Percentiles rank a stretch among this genome's conserved stretches.
Conservation (phyloP, 2,329 filamentous ascomycete genomes). For the Fusarium denticulatum region DNA sequence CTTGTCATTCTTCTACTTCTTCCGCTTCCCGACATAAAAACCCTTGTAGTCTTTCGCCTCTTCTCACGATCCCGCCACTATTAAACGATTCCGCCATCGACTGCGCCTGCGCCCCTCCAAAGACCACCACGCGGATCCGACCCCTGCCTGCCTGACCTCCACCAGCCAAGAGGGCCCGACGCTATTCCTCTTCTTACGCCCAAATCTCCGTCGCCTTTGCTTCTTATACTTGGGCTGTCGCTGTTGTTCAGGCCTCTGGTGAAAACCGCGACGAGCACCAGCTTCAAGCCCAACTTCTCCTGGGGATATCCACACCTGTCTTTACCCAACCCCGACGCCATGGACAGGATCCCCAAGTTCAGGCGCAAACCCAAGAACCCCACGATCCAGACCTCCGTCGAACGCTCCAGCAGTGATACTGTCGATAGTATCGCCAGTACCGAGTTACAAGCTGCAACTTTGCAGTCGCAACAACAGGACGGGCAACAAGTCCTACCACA, state of each 20-base stretch:
- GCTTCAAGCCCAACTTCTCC: constrained; percentile 20
- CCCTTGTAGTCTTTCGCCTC: neutral
- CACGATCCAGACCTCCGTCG: constrained; percentile 54
- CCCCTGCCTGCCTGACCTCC: constrained; percentile 40
- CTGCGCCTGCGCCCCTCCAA: constrained; percentile 33
- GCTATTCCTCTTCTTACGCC: constrained; percentile 34
- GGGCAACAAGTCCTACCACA: constrained; percentile 24
- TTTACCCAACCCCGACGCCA: constrained; percentile 34
- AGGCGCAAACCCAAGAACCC: constrained; percentile 57
- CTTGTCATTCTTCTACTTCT: neutral
- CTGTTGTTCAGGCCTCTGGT: constrained; percentile 13
- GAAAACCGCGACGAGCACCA: constrained; percentile 20
- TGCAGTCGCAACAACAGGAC: constrained; percentile 35
- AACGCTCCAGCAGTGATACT: constrained; percentile 45
- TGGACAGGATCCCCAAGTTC: constrained; percentile 56
- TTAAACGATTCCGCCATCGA: constrained; percentile 16
- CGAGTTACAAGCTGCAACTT: constrained; percentile 37
- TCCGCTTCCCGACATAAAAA: neutral
- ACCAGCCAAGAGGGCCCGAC: constrained; percentile 33
- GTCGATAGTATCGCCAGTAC: constrained; percentile 43
- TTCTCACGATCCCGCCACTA: constrained; percentile 22
- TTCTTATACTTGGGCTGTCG: constrained; percentile 27
- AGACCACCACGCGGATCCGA: constrained; percentile 29
- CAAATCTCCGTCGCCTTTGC: constrained; percentile 30
- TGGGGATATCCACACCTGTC: constrained; percentile 22